phyloP scores from a whole-genome alignment of 2,329 filamentous ascomycete genomes.

The Aspergillus persii region DNA sequence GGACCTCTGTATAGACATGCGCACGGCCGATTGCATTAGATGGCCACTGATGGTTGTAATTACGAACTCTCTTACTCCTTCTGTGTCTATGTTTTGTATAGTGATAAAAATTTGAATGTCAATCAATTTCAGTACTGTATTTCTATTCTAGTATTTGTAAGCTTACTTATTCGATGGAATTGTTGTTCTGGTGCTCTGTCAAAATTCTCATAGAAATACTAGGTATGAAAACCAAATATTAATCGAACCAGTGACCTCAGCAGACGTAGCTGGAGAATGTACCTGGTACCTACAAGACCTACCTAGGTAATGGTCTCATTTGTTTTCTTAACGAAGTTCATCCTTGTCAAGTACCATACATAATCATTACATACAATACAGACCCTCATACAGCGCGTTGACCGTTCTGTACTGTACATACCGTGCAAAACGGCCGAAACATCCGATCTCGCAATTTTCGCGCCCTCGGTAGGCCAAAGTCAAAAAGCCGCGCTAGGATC shows the following conservation, averaged over 20 bases:
- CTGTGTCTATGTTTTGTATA: constrained; percentile 2
- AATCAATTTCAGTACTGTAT: not conserved
- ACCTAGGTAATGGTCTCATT: too few species aligned
- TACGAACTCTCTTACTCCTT: constrained; percentile 8
- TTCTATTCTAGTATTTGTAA: too few species aligned
- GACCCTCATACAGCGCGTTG: not conserved
- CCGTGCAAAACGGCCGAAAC: constrained; percentile 1
- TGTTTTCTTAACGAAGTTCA: too few species aligned
- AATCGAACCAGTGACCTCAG: too few species aligned
- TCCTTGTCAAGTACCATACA: not conserved
- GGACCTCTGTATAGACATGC: constrained; percentile 6
- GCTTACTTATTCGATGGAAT: too few species aligned
- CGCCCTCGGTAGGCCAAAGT: constrained; percentile 4
- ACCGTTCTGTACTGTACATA: not conserved
- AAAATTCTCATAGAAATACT: too few species aligned
- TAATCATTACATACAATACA: not conserved
- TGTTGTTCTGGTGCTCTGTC: too few species aligned
- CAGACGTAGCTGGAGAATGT: too few species aligned
- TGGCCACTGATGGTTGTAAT: not conserved
- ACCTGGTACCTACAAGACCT: too few species aligned
- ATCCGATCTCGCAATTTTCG: constrained; percentile 23
- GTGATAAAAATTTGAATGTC: not conserved
- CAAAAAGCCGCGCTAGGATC: constrained; percentile 20
- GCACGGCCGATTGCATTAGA: constrained; percentile 11
- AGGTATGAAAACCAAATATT: too few species aligned